Base-by-base conservation (phyloP, 257 asterid genomes). In the Przewalskia tangutica region DNA sequence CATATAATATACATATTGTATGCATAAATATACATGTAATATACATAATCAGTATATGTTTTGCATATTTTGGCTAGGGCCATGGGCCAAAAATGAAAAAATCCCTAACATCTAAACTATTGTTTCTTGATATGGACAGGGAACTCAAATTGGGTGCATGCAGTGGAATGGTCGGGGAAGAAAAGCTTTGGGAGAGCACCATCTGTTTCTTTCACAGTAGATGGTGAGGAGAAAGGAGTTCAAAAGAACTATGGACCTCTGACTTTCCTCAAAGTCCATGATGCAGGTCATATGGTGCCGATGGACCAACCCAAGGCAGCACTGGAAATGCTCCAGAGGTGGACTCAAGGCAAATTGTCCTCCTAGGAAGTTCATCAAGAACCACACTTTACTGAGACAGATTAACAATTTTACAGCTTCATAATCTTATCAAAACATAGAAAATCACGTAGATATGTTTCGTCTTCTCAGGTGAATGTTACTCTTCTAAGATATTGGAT, bases 281-380 rank as follows among this genome's bases (percentile, higher is more conserved):
- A 90, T 83, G 93, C 98, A 2, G 97, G 98, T 14, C 97, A 92
- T 58, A 8, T 89, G 92, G 95, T 92, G 82, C 98, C 98, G 1
- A 92, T 92, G 97, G 98, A 94, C 85, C 98, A 94, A 81, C 97
- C 97, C 0, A 87, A 86, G 85, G 90, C 89, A 6, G 82, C 97
- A 27, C 84, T 90, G 2, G 91, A 89, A 81, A 92, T 92, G 97
- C 89, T 94, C 2, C 88, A 70, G 60, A 86, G 90, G 70, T 94
- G 97, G 97, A 88, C 16, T 60, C 89, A 86, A 60, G 89, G 88
- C 42, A 82, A 60, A 38, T 77, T 73, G 55, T 70, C 83, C 36
- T 70, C 83, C 36, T 36, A 77, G 11, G 2, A 51, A 50, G 56
- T 17, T 59, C 54, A 54, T 77, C 27, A 81, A 83, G 56, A n/a